phyloP scores from a whole-genome alignment of 1,139 yeast species.

The Blastobotrys buckinghamii region DNA sequence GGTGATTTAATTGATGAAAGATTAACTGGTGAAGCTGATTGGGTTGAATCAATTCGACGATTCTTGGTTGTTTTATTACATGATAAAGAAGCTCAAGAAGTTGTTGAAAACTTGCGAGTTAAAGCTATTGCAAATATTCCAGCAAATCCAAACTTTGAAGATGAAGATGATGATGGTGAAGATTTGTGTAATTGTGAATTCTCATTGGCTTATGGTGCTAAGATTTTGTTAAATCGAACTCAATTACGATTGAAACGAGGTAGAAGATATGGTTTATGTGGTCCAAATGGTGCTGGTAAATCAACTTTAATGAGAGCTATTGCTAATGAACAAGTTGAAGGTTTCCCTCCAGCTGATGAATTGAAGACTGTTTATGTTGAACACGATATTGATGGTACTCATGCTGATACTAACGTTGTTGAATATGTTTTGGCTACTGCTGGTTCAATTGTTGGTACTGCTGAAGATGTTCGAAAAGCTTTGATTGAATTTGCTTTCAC shows the following conservation, averaged over 20 bases:
- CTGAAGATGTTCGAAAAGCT: constrained; percentile 58
- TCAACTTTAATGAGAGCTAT: constrained; percentile 99
- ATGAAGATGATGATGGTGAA: constrained; percentile 99
- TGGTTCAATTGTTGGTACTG: constrained; percentile 50
- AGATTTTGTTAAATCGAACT: constrained; percentile 98
- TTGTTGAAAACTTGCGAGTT: constrained; percentile 93
- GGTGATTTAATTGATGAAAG: constrained; percentile 99
- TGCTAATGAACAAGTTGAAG: constrained; percentile 99
- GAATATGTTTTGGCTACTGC: constrained; percentile 82
- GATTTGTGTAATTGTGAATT: constrained; percentile 99
- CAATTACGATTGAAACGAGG: constrained; percentile 99
- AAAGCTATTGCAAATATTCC: constrained; percentile 97
- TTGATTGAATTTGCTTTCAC: constrained; percentile 87
- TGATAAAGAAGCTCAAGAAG: constrained; percentile 84
- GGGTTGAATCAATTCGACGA: constrained; percentile 85
- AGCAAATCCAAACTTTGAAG: constrained; percentile 90
- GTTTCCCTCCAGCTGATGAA: constrained; percentile 98
- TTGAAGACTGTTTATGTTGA: constrained; percentile 99
- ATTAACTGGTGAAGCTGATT: constrained; percentile 84
- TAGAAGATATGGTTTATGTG: constrained; percentile 99
- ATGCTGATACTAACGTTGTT: constrained; percentile 89
- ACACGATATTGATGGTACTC: constrained; percentile 98
- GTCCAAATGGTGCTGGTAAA: constrained; percentile 99
- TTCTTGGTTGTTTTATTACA: constrained; percentile 94
- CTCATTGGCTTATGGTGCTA: constrained; percentile 99